Base-by-base conservation (phyloP, 192 early-diverging fungal genomes). In the Neocallimastix lanati region DNA sequence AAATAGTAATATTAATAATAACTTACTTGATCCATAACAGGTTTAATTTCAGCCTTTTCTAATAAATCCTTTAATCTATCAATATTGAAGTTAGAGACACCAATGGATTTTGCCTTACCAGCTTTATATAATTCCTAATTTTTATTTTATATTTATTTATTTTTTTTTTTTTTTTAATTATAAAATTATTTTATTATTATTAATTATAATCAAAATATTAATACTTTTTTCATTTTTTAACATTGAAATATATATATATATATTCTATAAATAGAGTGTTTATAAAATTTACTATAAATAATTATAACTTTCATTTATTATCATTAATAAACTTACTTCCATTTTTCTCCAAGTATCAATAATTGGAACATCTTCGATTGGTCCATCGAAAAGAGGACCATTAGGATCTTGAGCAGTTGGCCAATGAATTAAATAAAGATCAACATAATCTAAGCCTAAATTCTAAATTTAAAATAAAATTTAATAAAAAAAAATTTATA, bases 341-440 rank as follows among this genome's bases (percentile, higher is more conserved):
- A 98, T 92, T 6, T 89, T 93, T 37, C 82, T 82, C 92, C 93
- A 98, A 1, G 95, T 94, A 77, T 91, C 85, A 80, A 89, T 86
- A 77, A 93, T 87, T 77, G 88, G 82, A 67, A 89, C 83, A 58
- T 81, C 50, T 67, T 67, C 50, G 9, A 67, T 78, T 36, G 87
- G 35, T n/a, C 79, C 27, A 77, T 67, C 21, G 11, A 79, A 30
- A 50, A 13, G 12, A 25, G 77, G 25, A 18, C 80, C 33, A 25
- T 86, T 87, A 37, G 90, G 90, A 5, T 88, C 83, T 28, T 87
- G 83, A 9, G 93, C 90, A 29, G 88, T 80, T 0, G 95, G 94
- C 93, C 92, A 96, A 86, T 96, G 95, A 79, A 96, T 88, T 38
- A 96, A 84, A 80, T 94, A 93, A 37, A 95, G 80, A 79, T 96